Evolutionary conservation across 2,329 filamentous ascomycete species (phyloP).

Genomic region (Aspergillus versicolor): DNA sequence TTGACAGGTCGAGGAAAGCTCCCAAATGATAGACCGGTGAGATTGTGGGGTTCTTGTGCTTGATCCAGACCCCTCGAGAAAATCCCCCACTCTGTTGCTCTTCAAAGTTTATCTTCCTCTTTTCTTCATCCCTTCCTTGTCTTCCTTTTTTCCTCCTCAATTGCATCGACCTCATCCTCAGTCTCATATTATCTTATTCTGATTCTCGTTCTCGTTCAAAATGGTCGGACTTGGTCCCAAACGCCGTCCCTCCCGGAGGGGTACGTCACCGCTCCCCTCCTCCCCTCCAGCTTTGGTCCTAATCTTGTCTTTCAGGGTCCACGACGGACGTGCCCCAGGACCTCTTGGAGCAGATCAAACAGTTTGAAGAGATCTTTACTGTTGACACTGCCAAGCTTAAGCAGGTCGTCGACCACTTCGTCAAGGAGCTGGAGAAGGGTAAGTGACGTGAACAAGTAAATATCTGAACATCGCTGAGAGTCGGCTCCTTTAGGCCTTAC

Average conservation of each 20-base stretch:
- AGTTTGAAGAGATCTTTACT: slow-evolving; percentile 79
- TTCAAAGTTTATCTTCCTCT: not conserved
- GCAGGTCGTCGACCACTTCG: slow-evolving; percentile 84
- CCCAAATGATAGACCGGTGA: slow-evolving; percentile 9
- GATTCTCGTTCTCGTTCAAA: slow-evolving; percentile 25
- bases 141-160: not conserved
- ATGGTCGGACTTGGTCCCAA: slow-evolving; percentile 67
- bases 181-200: not conserved
- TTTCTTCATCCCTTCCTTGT: not conserved
- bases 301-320: slow-evolving; percentile 60
- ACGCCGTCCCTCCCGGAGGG: slow-evolving; percentile 68
- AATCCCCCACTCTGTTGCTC: not conserved
- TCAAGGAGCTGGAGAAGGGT: slow-evolving; percentile 85
- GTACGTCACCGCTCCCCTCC: slow-evolving; percentile 50
- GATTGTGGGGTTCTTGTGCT: slow-evolving; percentile 3
- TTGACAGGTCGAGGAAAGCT: not conserved
- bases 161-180: not conserved
- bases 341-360: slow-evolving; percentile 76
- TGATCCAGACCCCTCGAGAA: not conserved
- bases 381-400: slow-evolving; percentile 79
- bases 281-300: slow-evolving; percentile 1
- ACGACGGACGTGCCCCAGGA: slow-evolving; percentile 88
- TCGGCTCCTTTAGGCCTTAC: slow-evolving; percentile 62
- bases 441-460: slow-evolving; percentile 22
- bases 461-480: not conserved